A percentile compares a stretch with the other conserved stretches of the same genome.
phyloP scores from a whole-genome alignment of 73 alveolate genomes.

The Symbiodinium pilosum region DNA sequence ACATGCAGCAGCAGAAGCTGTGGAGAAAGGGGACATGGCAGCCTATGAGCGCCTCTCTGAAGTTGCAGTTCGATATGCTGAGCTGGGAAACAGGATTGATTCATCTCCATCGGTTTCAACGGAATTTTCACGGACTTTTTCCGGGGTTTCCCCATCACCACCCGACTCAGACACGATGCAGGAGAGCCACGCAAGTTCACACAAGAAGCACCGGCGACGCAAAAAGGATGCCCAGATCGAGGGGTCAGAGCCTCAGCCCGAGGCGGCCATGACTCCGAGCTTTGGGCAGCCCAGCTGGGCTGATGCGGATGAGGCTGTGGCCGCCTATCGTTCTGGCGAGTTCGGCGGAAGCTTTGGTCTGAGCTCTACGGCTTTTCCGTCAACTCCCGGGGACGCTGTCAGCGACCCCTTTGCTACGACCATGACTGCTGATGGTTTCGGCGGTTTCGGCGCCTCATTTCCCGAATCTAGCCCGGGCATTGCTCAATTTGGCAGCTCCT shows the following conservation, averaged over 20 bases:
- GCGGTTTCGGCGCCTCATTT: conserved; percentile 4
- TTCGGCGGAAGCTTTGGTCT: conserved; percentile 71
- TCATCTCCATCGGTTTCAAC: neutral
- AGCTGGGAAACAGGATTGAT: neutral
- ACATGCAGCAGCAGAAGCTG: conserved; percentile 42
- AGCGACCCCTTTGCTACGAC: neutral
- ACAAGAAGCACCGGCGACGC: conserved; percentile 1
- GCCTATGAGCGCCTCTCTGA: conserved; percentile 12
- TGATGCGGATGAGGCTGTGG: neutral
- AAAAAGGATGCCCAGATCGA: neutral
- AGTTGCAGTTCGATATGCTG: neutral
- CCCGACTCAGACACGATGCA: neutral
- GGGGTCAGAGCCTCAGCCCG: neutral
- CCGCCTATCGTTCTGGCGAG: conserved; percentile 20
- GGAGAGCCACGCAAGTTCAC: neutral
- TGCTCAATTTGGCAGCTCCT: neutral
- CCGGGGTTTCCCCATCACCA: conserved; percentile 6
- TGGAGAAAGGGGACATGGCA: neutral
- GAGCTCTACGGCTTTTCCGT: neutral
- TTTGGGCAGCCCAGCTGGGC: neutral
- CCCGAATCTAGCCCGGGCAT: neutral
- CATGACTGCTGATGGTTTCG: neutral
- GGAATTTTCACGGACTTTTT: neutral
- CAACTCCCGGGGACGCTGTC: neutral
- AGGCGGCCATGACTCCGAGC: neutral